Evolutionary conservation across 768 basidiomycete genomes (phyloP), one percentile per base, ranked within the genome.

Genomic region (Serendipita sp.): DNA sequence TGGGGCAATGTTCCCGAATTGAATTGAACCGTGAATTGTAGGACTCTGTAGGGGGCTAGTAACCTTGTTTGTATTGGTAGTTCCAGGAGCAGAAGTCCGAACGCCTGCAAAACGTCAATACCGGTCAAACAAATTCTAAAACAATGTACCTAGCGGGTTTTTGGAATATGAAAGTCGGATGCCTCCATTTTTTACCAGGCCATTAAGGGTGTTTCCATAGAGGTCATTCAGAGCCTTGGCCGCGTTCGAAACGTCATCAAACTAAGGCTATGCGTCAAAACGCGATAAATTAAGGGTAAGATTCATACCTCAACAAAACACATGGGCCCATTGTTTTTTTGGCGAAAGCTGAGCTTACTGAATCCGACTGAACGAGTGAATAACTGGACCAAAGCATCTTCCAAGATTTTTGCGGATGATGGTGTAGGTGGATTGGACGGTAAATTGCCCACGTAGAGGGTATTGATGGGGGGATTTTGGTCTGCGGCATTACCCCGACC

Each of bases 301-400:
- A 67, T 70, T 67, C 72, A 29, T 69, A 92, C 91, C 84, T 99
- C 96, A 50, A 98, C 93, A 73, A 98, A 98, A 74, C 96, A 98
- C 94, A 98, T 98, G 5, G 95, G 95, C 0, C 96, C 94, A 69
- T 94, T 94, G 72, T 83, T 90, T 77, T 99, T 99, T 71, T 95
- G 92, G 63, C 94, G 80, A 78, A 93, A 98, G 70, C 87, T 92
- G 67, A 99, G 80, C 69, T 94, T 88, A 65, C 91, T 86, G 75
- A 85, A 99, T 2, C 96, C 96, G 2, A 83, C 80, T 46, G 85
- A 86, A 34, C 78, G 77, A 33, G 81, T 79, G 73, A 99, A 99
- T 53, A 96, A 76, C 44, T 85, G 83, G 64, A 91, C 80, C 29
- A 99, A 77, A 37, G 83, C 84, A 65, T 94, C 91, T 74, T 99